phyloP scores from a whole-genome alignment of 176 grass and related monocot species.

The Themeda triandra region DNA sequence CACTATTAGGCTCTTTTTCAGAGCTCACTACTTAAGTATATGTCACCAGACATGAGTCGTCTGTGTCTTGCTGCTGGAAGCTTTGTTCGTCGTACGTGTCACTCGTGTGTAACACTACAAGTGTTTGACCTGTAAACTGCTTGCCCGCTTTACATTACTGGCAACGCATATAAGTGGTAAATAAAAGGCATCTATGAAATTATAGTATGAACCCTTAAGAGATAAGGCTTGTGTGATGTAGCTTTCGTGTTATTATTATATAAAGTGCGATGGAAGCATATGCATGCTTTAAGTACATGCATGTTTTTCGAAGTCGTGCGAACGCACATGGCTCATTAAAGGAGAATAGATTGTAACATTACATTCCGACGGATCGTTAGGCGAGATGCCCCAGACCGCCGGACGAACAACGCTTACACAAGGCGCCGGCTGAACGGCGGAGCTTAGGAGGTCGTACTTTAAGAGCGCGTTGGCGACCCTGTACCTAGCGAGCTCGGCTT shows the following conservation, averaged over 20 bases:
- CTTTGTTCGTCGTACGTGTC: not conserved
- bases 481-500: no score
- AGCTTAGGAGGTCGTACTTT: no score
- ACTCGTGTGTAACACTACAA: not conserved
- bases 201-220: not conserved
- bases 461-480: no score
- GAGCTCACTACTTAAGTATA: not conserved
- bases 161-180: constrained; percentile 25
- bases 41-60: not conserved
- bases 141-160: constrained; percentile 5
- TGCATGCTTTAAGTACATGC: not conserved
- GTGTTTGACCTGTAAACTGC: not conserved
- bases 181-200: constrained; percentile 30
- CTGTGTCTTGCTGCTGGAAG: not conserved
- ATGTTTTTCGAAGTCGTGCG: no score
- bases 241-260: not conserved
- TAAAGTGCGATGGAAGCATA: not conserved
- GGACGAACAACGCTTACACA: no score
- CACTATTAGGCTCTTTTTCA: constrained; percentile 7
- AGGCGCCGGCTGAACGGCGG: no score
- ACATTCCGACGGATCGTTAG: no score
- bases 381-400: no score
- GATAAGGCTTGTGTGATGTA: not conserved
- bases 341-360: no score
- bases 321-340: no score